Evolutionary conservation across 108 stramenopile species (phyloP), one percentile per base, ranked within the genome.

Genomic region (Pseudonitzschia multistriata): DNA sequence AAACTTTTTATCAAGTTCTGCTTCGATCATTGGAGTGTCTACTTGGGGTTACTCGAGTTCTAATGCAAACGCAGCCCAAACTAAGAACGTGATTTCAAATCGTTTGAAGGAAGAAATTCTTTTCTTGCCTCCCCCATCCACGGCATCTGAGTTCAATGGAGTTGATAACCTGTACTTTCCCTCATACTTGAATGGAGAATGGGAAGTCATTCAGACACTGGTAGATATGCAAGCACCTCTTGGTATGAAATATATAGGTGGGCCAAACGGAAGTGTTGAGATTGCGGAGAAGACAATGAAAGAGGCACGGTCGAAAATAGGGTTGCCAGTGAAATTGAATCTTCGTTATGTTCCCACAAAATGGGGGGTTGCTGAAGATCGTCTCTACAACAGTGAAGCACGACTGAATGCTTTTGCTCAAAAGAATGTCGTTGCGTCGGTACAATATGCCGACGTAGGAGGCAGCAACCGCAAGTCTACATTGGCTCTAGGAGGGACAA

Each of bases 321-420:
- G 39, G 10, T 37, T 61, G 22, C 74, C 67, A 0, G 68, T 75
- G 5, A 28, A 63, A 50, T 45, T 75, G 21, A 31, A 69, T 29
- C 65, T 80, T 35, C 68, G 73, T 66, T 88, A 81, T 63, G 68
- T 79, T 8, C 66, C 68, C 6, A 88, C 88, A 15, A 83, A 81
- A 31, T 85, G 76, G 55, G 89, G 87, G 2, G 86, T 93, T 3
- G 87, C 80, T 17, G 91, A 93, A 74, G 91, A 93, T 73, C 78
- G 91, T 37, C 42, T 83, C 5, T 90, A 76, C 57, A 93, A 93
- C 60, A 60, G 74, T 49, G 61, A 67, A 71, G 71, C 71, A 45
- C 76, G 89, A n/a, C 64, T 93, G 17, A 74, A 93, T 80, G 68
- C 83, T 3, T 93, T 88, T 80, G 88, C 91, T 34, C 87, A 81